A percentile compares a stretch with the other conserved stretches of the same genome.
These are phyloP conservation scores for Phialophora expanda DNA, from an alignment of 2,329 filamentous ascomycete species.

Conservation along the genomic window DNA sequence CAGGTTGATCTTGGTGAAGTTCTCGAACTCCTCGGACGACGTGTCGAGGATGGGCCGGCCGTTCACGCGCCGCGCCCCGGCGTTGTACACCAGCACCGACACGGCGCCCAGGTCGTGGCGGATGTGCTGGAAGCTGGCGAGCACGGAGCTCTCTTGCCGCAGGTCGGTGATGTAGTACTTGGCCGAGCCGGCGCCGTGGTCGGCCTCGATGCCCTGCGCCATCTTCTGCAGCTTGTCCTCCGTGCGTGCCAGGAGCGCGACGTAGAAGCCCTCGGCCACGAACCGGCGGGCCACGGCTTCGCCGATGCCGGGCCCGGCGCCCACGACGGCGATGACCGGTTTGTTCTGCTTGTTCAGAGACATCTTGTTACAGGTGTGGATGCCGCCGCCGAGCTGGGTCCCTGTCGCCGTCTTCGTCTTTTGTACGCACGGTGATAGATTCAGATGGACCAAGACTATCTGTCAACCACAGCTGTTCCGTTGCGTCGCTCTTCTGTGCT, in stretches of 20 bases:
- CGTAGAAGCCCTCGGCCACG: conserved; percentile 31
- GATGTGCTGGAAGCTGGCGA: conserved; percentile 29
- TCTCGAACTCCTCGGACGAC: conserved; percentile 34
- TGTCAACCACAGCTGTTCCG: not conserved
- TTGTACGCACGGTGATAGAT: not conserved
- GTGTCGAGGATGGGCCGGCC: conserved; percentile 34
- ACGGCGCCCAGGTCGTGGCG: conserved; percentile 31
- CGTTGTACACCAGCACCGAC: conserved; percentile 34
- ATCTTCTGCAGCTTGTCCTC: conserved; percentile 35
- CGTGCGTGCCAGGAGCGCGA: conserved; percentile 33
- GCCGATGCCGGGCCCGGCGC: conserved; percentile 35
- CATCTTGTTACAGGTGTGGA: conserved; percentile 14
- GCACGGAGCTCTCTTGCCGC: conserved; percentile 25
- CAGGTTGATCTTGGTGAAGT: conserved; percentile 38
- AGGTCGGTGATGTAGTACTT: conserved; percentile 36
- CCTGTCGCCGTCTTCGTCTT: not conserved
- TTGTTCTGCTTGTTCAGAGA: conserved; percentile 31
- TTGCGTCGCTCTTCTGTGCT: not conserved
- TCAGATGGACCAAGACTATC: not conserved
- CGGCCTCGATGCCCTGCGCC: conserved; percentile 29
- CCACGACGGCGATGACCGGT: conserved; percentile 35
- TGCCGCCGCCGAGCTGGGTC: too few relatives aligned
- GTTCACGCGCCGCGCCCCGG: conserved; percentile 35
- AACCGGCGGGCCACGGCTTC: conserved; percentile 36
- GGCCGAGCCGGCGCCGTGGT: conserved; percentile 26